Evolutionary conservation across 495 filamentous ascomycete species (phyloP).

Genomic region (Aspergillus avenaceus): DNA sequence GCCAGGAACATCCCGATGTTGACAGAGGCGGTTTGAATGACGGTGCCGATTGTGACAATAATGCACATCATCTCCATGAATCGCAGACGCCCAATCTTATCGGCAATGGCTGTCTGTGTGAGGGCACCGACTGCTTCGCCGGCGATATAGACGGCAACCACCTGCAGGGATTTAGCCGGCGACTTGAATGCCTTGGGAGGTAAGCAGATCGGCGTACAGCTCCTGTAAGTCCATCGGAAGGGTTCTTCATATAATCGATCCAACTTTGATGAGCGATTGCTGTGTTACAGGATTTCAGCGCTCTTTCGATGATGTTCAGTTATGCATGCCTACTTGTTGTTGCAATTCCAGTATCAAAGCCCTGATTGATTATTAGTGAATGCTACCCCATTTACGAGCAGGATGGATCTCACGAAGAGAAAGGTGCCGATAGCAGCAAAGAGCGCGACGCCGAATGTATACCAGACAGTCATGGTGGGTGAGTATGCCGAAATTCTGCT

Average conservation of each 20-base stretch:
- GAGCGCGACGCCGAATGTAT: constrained; percentile 46
- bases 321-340: constrained; percentile 51
- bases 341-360: constrained; percentile 57
- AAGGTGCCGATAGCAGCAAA: constrained; percentile 56
- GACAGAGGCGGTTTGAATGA: constrained; percentile 53
- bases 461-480: constrained; percentile 35
- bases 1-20: constrained; percentile 60
- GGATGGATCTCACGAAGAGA: constrained; percentile 43
- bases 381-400: not conserved
- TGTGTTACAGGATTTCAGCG: too few relatives aligned
- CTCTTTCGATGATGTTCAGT: too few relatives aligned
- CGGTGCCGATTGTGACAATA: constrained; percentile 52
- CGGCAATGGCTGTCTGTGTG: constrained; percentile 49
- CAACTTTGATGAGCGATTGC: constrained; percentile 58
- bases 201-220: constrained; percentile 46
- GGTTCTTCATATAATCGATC: constrained; percentile 55
- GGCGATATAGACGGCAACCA: constrained; percentile 58
- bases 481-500: not conserved
- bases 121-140: constrained; percentile 53
- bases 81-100: constrained; percentile 52
- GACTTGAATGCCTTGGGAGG: not conserved
- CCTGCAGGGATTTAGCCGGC: constrained; percentile 20
- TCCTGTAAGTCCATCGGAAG: constrained; percentile 51
- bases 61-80: constrained; percentile 58
- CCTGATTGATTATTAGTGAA: constrained; percentile 26